Conservation (phyloP, 106 monocot species). For the Apostasia ramifera region DNA sequence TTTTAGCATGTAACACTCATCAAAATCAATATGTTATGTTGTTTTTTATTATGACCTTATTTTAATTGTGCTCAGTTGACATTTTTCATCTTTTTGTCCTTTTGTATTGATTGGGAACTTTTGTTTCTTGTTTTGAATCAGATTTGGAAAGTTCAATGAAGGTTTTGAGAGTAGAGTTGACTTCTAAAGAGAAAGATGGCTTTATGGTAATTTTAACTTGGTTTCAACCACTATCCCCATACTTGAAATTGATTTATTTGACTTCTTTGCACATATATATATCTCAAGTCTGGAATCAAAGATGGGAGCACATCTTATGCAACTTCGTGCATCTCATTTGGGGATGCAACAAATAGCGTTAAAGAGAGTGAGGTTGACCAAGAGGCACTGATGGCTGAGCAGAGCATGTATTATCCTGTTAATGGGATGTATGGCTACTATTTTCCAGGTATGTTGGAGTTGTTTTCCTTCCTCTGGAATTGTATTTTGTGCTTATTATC, state of each 20-base stretch:
- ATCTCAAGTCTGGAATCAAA: conserved; percentile 22
- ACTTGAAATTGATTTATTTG: neutral
- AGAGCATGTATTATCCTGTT: conserved; percentile 34
- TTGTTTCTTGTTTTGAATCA: conserved; percentile 13
- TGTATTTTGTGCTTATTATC: neutral
- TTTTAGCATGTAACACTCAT: no score
- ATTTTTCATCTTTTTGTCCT: no score
- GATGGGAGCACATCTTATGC: conserved; percentile 56
- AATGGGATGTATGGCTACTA: conserved; percentile 47
- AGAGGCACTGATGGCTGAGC: conserved; percentile 32
- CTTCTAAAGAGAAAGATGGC: conserved; percentile 9
- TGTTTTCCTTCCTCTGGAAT: neutral
- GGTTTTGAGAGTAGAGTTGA: conserved; percentile 32
- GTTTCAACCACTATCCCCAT: neutral
- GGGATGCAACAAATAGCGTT: conserved; percentile 37
- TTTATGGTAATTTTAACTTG: conserved; percentile 23
- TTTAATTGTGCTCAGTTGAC: no score
- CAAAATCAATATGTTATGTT: no score
- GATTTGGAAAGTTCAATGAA: conserved; percentile 28
- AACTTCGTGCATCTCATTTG: conserved; percentile 66
- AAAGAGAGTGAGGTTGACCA: conserved; percentile 62
- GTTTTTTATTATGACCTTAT: no score
- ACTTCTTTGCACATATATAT: neutral
- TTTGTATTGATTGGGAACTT: neutral
- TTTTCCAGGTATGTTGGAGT: conserved; percentile 57